A percentile compares a stretch with the other conserved stretches of the same genome.
Conservation (phyloP, 106 monocot species). For the Acorus calamus region DNA sequence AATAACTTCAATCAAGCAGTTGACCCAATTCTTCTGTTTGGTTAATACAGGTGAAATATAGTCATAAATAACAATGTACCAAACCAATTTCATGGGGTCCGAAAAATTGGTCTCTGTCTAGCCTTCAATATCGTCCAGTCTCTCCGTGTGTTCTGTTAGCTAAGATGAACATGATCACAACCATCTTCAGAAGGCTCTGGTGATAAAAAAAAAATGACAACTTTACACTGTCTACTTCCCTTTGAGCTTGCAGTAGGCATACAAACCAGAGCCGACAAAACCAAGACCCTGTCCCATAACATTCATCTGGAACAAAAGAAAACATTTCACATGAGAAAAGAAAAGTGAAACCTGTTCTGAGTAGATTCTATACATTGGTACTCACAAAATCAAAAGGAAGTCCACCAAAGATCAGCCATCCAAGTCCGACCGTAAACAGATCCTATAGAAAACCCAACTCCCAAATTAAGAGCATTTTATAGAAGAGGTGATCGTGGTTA, state of each 20-base stretch:
- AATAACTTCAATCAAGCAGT: too few species aligned
- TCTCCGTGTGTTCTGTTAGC: too few species aligned
- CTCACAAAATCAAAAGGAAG: conserved; percentile 91
- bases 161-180: too few species aligned
- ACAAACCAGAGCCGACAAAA: conserved; percentile 81
- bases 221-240: conserved; percentile 38
- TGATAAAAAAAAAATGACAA: too few species aligned
- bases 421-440: conserved; percentile 73
- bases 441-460: conserved; percentile 36
- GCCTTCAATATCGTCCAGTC: too few species aligned
- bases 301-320: conserved; percentile 48
- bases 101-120: too few species aligned
- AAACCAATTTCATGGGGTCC: too few species aligned
- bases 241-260: conserved; percentile 84
- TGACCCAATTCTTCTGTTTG: too few species aligned
- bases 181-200: too few species aligned
- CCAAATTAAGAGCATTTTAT: neutral
- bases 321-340: neutral
- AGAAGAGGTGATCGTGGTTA: neutral
- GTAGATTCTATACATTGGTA: neutral
- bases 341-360: too few species aligned
- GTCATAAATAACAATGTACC: too few species aligned
- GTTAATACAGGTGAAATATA: too few species aligned
- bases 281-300: conserved; percentile 86
- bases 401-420: conserved; percentile 88